These are phyloP conservation scores for Yamadazyma kanchanaburiensis DNA, from an alignment of 1,139 yeast species.

Conservation along the genomic window DNA sequence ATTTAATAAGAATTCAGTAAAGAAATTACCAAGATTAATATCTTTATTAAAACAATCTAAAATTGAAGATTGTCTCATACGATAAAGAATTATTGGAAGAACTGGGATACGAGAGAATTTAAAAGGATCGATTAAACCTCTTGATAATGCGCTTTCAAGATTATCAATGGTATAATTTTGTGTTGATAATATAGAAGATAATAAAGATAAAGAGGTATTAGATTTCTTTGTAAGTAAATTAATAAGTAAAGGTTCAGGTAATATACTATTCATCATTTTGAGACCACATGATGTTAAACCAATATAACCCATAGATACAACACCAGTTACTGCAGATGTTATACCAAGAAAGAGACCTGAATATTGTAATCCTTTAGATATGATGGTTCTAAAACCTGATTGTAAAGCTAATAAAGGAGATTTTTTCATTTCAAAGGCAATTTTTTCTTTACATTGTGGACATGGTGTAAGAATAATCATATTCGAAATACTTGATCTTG, in stretches of 20 bases:
- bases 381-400: conserved; percentile 17
- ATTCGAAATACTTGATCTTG: background rate
- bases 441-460: conserved; percentile 43
- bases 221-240: conserved; percentile 21
- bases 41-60: conserved; percentile 23
- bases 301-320: conserved; percentile 40
- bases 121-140: conserved; percentile 37
- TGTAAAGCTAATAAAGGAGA: conserved; percentile 25
- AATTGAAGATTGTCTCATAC: conserved; percentile 38
- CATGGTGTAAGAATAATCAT: conserved; percentile 28
- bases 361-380: conserved; percentile 25
- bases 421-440: conserved; percentile 31
- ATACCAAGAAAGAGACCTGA: conserved; percentile 35
- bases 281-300: conserved; percentile 42
- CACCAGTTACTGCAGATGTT: conserved; percentile 41
- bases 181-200: conserved; percentile 1
- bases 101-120: conserved; percentile 40
- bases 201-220: conserved; percentile 3
- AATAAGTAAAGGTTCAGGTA: conserved; percentile 35
- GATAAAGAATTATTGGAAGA: conserved; percentile 38
- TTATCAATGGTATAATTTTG: conserved; percentile 19
- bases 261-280: conserved; percentile 34
- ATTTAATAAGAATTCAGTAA: conserved; percentile 33
- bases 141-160: conserved; percentile 31
- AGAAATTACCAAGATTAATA: conserved; percentile 16